These are phyloP conservation scores for Eimeria mitis DNA, from an alignment of 169 alveolate species.

Conservation along the genomic window DNA sequence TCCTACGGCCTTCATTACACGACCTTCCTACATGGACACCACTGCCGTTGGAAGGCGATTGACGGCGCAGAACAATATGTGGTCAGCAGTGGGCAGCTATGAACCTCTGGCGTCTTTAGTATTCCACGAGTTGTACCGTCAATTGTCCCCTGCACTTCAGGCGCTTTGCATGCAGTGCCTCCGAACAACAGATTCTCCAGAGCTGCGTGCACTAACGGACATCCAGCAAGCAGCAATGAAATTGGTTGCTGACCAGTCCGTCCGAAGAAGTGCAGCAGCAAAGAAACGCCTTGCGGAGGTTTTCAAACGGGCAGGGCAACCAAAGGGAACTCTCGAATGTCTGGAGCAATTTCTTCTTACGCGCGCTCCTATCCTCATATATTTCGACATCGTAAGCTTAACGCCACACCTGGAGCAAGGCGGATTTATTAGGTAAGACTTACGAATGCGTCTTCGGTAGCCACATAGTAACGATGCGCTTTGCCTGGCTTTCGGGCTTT, in stretches of 20 bases:
- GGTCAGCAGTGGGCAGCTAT: constrained; percentile 60
- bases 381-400: constrained; percentile 42
- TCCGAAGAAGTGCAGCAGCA: constrained; percentile 14
- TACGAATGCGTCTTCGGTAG: not conserved
- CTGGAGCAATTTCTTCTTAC: constrained; percentile 28
- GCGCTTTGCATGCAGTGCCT: constrained; percentile 51
- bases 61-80: constrained; percentile 45
- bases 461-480: not conserved
- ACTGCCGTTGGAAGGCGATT: constrained; percentile 49
- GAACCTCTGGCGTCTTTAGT: constrained; percentile 34
- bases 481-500: not conserved
- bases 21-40: constrained; percentile 18
- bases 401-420: constrained; percentile 62
- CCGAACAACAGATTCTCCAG: constrained; percentile 43
- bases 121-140: constrained; percentile 18
- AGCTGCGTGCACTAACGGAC: constrained; percentile 52
- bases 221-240: constrained; percentile 48
- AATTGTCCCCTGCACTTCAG: constrained; percentile 25
- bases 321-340: not conserved
- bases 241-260: constrained; percentile 46
- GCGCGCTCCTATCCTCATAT: constrained; percentile 33
- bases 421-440: constrained; percentile 25
- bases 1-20: not conserved
- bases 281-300: constrained; percentile 11
- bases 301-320: constrained; percentile 2